Conservation (phyloP, 1,139 yeast genomes). For the Martiniozyma asiatica region DNA sequence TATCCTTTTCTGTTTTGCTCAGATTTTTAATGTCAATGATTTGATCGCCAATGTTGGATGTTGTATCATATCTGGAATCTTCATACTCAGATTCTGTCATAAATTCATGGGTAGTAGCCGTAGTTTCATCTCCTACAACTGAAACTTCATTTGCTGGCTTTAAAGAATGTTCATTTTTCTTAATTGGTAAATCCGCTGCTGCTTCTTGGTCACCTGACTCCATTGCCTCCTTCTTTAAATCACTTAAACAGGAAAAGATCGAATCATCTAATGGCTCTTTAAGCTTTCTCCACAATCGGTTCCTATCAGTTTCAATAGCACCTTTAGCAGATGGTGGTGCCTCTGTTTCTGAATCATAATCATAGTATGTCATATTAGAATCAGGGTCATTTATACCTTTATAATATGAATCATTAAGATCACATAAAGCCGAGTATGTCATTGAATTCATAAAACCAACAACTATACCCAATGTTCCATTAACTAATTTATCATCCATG, state of each 20-base stretch:
- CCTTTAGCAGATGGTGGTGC: not conserved
- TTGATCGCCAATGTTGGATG: no score
- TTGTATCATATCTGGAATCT: no score
- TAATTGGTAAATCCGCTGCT: conserved; percentile 8
- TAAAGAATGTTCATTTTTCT: no score
- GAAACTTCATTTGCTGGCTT: no score
- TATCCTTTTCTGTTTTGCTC: conserved; percentile 1
- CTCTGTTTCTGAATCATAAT: conserved; percentile 5
- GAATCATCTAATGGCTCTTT: no score
- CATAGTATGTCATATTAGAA: conserved; percentile 3
- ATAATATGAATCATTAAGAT: conserved; percentile 1
- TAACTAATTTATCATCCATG: conserved; percentile 74
- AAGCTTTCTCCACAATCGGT: conserved; percentile 3
- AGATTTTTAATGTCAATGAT: not conserved
- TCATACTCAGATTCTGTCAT: no score
- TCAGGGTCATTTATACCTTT: conserved; percentile 1
- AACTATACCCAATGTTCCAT: conserved; percentile 85
- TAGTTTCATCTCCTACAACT: no score
- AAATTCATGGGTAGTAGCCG: no score
- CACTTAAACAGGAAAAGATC: conserved; percentile 10
- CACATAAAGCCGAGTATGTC: conserved; percentile 23
- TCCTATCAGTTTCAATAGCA: no score
- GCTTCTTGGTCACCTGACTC: conserved; percentile 6
- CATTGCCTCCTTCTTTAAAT: conserved; percentile 2
- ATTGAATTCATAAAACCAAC: conserved; percentile 59